phyloP scores from a whole-genome alignment of 768 basidiomycete species.

The Termitomyces sp. region DNA sequence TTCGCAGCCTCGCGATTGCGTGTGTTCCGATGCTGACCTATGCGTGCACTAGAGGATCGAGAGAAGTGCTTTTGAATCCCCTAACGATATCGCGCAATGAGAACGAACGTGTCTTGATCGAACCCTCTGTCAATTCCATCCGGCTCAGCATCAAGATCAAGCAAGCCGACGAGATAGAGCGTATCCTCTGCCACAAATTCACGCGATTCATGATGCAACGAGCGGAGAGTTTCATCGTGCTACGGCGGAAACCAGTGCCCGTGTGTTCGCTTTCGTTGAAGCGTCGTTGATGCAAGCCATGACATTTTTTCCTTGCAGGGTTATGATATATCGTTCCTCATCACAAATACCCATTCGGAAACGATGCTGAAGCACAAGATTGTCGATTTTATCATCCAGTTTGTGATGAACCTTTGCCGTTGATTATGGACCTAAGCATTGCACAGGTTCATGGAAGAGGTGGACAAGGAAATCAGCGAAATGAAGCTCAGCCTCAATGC shows the following conservation, averaged over 20 bases:
- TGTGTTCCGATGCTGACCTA: background rate
- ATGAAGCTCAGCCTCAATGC: slow-evolving; percentile 98
- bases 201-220: slow-evolving; percentile 99
- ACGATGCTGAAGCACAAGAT: slow-evolving; percentile 99
- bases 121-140: slow-evolving; percentile 96
- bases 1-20: background rate
- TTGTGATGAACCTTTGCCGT: slow-evolving; percentile 19
- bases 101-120: slow-evolving; percentile 94
- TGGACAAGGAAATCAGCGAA: slow-evolving; percentile 98
- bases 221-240: slow-evolving; percentile 94
- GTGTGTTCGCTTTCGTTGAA: slow-evolving; percentile 34
- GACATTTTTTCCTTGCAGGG: slow-evolving; percentile 48
- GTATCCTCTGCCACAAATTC: slow-evolving; percentile 96
- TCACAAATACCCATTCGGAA: slow-evolving; percentile 95
- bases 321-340: slow-evolving; percentile 97
- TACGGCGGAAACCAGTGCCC: slow-evolving; percentile 89
- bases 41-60: slow-evolving; percentile 68
- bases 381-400: slow-evolving; percentile 99
- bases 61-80: slow-evolving; percentile 91
- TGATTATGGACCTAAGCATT: slow-evolving; percentile 1
- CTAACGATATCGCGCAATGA: slow-evolving; percentile 95
- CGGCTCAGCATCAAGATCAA: slow-evolving; percentile 98
- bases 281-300: background rate
- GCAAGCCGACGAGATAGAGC: slow-evolving; percentile 98
- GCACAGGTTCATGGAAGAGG: slow-evolving; percentile 93